Percentiles rank a stretch among this genome's conserved stretches.
Evolutionary conservation across 2,329 filamentous ascomycete species (phyloP).

Genomic region (Myriosclerotinia scirpicola): DNA sequence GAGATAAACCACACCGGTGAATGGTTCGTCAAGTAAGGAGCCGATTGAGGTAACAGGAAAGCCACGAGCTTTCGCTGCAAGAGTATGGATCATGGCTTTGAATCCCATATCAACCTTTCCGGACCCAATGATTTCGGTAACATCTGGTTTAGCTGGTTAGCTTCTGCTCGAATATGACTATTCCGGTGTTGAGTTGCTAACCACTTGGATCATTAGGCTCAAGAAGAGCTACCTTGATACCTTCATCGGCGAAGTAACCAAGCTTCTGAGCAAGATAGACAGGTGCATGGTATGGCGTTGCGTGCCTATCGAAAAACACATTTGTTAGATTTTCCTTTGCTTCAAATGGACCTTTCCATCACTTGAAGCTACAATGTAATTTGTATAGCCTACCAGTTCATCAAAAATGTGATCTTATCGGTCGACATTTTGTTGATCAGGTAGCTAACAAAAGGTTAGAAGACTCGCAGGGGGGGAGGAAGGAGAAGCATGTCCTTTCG

Average conservation of each 20-base stretch:
- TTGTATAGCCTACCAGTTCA: constrained; percentile 65
- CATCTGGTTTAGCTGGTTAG: constrained; percentile 51
- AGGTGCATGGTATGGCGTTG: constrained; percentile 77
- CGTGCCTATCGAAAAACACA: constrained; percentile 57
- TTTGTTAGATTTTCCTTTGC: constrained; percentile 36
- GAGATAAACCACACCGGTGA: constrained; percentile 76
- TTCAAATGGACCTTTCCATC: constrained; percentile 13
- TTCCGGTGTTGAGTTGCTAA: constrained; percentile 41
- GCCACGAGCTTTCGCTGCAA: constrained; percentile 72
- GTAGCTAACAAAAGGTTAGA: constrained; percentile 46
- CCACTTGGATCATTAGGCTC: constrained; percentile 76
- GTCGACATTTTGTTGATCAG: constrained; percentile 59
- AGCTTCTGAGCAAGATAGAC: constrained; percentile 75
- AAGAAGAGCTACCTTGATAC: constrained; percentile 73
- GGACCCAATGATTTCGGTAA: constrained; percentile 77
- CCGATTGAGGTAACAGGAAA: constrained; percentile 73
- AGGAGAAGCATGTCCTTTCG: constrained; percentile 78
- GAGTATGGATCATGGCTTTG: constrained; percentile 82
- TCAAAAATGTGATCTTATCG: constrained; percentile 82
- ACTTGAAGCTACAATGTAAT: background rate
- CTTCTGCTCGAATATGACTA: background rate
- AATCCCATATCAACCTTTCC: constrained; percentile 76
- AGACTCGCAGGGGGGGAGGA: constrained; percentile 35
- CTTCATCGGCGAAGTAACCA: constrained; percentile 73
- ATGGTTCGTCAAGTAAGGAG: constrained; percentile 75